These are phyloP conservation scores for Geosmithia flava DNA, from an alignment of 2,329 filamentous ascomycete species.

Conservation along the genomic window DNA sequence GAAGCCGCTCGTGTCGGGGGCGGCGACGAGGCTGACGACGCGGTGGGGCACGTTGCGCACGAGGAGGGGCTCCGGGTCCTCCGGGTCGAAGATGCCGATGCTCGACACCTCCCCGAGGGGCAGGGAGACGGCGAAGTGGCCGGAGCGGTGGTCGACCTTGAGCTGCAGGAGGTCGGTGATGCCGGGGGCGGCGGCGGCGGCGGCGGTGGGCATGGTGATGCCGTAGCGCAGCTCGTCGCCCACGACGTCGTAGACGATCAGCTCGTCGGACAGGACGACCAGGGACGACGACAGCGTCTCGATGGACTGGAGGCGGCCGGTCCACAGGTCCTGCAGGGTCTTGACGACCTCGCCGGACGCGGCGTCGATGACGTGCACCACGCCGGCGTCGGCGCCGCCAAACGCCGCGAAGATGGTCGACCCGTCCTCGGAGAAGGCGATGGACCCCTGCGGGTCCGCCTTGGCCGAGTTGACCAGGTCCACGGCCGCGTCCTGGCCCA, in stretches of 20 bases:
- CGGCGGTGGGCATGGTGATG: slow-evolving; percentile 37
- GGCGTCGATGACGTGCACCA: slow-evolving; percentile 67
- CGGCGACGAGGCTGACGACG: slow-evolving; percentile 55
- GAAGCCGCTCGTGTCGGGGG: slow-evolving; percentile 56
- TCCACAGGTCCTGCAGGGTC: slow-evolving; percentile 55
- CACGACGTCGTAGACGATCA: slow-evolving; percentile 78
- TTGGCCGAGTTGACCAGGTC: slow-evolving; percentile 11
- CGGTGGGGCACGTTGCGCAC: slow-evolving; percentile 42
- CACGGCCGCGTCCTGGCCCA: slow-evolving; percentile 27
- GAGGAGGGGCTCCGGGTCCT: slow-evolving; percentile 45
- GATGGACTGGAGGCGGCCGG: slow-evolving; percentile 52
- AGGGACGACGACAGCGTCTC: slow-evolving; percentile 63
- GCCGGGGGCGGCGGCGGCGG: slow-evolving; percentile 20
- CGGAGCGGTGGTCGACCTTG: slow-evolving; percentile 53
- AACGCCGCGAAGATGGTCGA: slow-evolving; percentile 66
- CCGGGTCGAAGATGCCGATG: slow-evolving; percentile 55
- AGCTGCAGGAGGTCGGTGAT: slow-evolving; percentile 46
- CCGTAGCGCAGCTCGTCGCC: slow-evolving; percentile 61
- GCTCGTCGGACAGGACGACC: slow-evolving; percentile 58
- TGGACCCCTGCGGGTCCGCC: slow-evolving; percentile 37
- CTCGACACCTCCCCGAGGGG: slow-evolving; percentile 26
- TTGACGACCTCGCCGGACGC: slow-evolving; percentile 53
- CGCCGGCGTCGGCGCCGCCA: slow-evolving; percentile 38
- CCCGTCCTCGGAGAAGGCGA: slow-evolving; percentile 75
- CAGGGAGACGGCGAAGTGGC: slow-evolving; percentile 54